These are phyloP conservation scores for Daldinia decipiens DNA, from an alignment of 495 filamentous ascomycete genomes.

Conservation along the genomic window DNA sequence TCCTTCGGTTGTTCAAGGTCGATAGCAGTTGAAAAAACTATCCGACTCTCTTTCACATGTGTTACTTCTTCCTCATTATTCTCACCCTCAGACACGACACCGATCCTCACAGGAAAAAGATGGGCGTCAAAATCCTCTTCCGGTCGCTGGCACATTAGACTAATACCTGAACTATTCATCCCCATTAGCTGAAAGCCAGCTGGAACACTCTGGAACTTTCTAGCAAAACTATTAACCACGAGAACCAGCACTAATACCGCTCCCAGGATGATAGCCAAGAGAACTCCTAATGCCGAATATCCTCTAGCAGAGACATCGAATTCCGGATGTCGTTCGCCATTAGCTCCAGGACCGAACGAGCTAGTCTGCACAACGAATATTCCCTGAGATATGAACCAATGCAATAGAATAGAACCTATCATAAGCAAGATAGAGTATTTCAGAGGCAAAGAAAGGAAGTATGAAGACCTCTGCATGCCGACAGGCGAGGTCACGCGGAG, in stretches of 20 bases:
- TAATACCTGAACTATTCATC: not conserved
- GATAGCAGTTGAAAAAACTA: constrained; percentile 1
- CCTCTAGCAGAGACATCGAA: not conserved
- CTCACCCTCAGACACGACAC: not conserved
- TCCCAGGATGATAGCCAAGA: not conserved
- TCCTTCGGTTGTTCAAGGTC: not conserved
- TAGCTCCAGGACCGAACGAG: not conserved
- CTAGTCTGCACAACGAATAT: constrained; percentile 9
- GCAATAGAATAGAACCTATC: not conserved
- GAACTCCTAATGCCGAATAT: not conserved
- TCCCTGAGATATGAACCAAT: constrained; percentile 1
- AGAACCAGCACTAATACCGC: not conserved
- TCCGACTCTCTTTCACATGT: not conserved
- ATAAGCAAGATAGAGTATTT: not conserved
- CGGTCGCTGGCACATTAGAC: constrained; percentile 3
- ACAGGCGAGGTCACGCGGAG: not conserved
- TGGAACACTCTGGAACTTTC: not conserved
- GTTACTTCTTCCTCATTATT: not conserved
- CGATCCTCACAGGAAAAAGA: not conserved
- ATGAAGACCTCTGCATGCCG: not conserved
- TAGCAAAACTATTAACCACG: not conserved
- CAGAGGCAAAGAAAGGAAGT: not conserved
- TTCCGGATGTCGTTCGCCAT: not conserved
- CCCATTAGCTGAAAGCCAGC: constrained; percentile 9
- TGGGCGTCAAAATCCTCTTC: not conserved